Evolutionary conservation across 768 basidiomycete species (phyloP).

Genomic region (Brasilioporus rufonigricans): DNA sequence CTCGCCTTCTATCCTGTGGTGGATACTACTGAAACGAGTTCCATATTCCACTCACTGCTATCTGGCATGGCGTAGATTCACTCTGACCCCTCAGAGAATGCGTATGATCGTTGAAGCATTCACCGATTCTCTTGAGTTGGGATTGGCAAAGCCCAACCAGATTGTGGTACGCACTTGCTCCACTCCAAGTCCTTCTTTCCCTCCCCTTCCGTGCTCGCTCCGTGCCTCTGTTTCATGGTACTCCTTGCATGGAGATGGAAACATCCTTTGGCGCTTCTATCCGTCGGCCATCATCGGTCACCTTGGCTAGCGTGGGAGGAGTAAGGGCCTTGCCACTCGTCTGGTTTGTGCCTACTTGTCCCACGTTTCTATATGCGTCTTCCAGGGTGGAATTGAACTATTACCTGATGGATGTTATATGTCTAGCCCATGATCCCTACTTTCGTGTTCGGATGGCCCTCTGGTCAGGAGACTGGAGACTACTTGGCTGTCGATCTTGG

Average conservation of each 20-base stretch:
- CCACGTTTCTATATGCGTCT: constrained; percentile 3
- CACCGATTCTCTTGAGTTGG: constrained; percentile 85
- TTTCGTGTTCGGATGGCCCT: constrained; percentile 94
- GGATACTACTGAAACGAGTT: constrained; percentile 1
- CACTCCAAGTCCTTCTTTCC: background rate
- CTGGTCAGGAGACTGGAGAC: constrained; percentile 84
- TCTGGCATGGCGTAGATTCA: constrained; percentile 53
- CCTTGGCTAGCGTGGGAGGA: background rate
- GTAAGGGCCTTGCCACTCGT: background rate
- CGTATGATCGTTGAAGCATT: constrained; percentile 97
- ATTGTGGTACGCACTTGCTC: constrained; percentile 69
- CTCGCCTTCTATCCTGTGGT: constrained; percentile 2
- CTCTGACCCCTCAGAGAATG: constrained; percentile 87
- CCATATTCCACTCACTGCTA: background rate
- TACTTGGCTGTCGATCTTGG: constrained; percentile 90
- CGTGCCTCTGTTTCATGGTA: background rate
- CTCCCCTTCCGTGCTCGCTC: constrained; percentile 3
- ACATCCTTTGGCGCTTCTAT: background rate
- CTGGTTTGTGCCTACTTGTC: background rate
- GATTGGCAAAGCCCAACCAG: constrained; percentile 78
- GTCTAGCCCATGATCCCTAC: constrained; percentile 93
- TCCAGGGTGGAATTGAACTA: background rate
- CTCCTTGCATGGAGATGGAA: constrained; percentile 2
- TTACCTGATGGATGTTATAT: constrained; percentile 9
- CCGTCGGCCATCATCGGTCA: background rate